Percentiles rank a stretch among this genome's conserved stretches.
These are phyloP conservation scores for Diplodia mutila DNA, from an alignment of 2,329 filamentous ascomycete species.

Conservation along the genomic window DNA sequence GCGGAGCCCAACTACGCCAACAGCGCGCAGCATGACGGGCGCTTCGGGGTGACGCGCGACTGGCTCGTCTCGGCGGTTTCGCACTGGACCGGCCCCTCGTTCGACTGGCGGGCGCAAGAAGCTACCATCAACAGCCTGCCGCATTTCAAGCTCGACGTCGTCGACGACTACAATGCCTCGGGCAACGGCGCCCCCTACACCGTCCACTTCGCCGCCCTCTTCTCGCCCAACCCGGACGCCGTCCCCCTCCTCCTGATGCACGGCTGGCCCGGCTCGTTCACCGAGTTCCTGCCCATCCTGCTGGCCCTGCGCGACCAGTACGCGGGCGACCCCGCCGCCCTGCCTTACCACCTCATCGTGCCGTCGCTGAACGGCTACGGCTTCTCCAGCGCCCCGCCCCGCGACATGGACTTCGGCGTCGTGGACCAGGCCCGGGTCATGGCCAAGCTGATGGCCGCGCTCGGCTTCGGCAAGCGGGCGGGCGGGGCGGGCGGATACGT, in stretches of 20 bases:
- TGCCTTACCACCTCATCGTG: constrained; percentile 63
- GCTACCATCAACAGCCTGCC: constrained; percentile 55
- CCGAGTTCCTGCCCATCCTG: constrained; percentile 61
- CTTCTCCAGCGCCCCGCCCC: constrained; percentile 52
- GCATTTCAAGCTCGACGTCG: constrained; percentile 55
- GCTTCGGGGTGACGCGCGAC: constrained; percentile 37
- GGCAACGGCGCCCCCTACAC: constrained; percentile 38
- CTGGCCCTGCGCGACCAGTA: constrained; percentile 53
- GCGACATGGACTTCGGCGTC: constrained; percentile 50
- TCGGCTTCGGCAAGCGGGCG: constrained; percentile 51
- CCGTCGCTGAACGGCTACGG: constrained; percentile 61
- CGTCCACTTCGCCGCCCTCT: constrained; percentile 61
- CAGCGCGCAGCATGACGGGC: constrained; percentile 30
- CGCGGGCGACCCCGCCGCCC: constrained; percentile 48
- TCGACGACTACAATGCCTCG: constrained; percentile 35
- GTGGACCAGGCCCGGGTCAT: constrained; percentile 50
- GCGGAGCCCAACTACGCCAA: constrained; percentile 36
- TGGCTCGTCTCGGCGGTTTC: constrained; percentile 41
- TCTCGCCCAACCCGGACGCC: constrained; percentile 57
- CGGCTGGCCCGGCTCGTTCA: constrained; percentile 60
- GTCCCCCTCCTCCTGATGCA: constrained; percentile 59
- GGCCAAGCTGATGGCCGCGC: constrained; percentile 56
- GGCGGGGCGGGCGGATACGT: constrained; percentile 57
- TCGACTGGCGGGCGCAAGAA: constrained; percentile 32
- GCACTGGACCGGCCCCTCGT: constrained; percentile 34